These are phyloP conservation scores for Dioscorea cayenensis DNA, from an alignment of 116 monocot genomes.

Conservation along the genomic window DNA sequence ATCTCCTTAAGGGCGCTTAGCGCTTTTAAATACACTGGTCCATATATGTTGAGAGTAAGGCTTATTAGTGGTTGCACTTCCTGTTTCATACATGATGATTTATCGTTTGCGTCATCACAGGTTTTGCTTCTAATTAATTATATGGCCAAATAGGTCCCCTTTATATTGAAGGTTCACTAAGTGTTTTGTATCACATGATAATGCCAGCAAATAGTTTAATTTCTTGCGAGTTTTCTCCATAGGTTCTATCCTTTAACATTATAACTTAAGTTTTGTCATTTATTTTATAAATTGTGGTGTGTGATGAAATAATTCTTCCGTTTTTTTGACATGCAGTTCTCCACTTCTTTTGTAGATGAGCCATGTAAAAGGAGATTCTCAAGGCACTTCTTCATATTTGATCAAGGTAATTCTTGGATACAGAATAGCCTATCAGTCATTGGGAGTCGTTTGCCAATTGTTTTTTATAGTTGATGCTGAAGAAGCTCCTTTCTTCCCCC, in stretches of 20 bases:
- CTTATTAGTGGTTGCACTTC: too few relatives aligned
- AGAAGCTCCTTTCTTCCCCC: neutral
- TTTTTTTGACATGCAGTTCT: slow-evolving; percentile 75
- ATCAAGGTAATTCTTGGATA: slow-evolving; percentile 51
- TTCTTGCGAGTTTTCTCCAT: too few relatives aligned
- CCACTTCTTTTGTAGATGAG: slow-evolving; percentile 86
- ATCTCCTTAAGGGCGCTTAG: too few relatives aligned
- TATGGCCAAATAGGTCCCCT: too few relatives aligned
- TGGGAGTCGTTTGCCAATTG: neutral
- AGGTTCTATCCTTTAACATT: neutral
- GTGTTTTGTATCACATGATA: too few relatives aligned
- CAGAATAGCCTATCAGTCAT: neutral
- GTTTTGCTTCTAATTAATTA: too few relatives aligned
- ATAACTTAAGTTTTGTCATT: neutral
- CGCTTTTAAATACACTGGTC: too few relatives aligned
- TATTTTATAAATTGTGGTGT: neutral
- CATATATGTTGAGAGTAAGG: too few relatives aligned
- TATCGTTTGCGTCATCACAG: too few relatives aligned
- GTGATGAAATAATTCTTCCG: slow-evolving; percentile 41
- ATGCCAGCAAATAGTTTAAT: too few relatives aligned
- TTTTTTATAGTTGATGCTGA: neutral
- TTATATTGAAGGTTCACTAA: too few relatives aligned
- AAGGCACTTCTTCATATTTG: slow-evolving; percentile 50
- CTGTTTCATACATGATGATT: too few relatives aligned
- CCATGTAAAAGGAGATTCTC: slow-evolving; percentile 46